Evolutionary conservation across 345 rosid genomes (phyloP).

Genomic region (Rhizophora apiculata): DNA sequence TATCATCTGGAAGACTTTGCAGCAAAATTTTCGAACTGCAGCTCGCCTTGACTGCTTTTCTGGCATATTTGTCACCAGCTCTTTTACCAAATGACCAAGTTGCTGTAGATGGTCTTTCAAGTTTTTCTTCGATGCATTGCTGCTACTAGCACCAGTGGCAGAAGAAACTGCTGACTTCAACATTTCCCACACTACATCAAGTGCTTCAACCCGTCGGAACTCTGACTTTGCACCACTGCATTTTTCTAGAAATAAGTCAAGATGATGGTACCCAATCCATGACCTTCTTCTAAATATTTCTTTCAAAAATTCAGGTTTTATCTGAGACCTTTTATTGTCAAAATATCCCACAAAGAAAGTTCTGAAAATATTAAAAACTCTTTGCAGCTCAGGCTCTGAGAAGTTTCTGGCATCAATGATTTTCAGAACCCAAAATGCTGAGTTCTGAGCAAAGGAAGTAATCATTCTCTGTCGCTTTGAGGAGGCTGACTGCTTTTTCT

Average conservation of each 20-base stretch:
- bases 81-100: conserved; percentile 53
- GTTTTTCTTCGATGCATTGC: conserved; percentile 46
- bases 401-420: conserved; percentile 62
- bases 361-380: conserved; percentile 49
- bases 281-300: conserved; percentile 74
- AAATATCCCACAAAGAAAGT: conserved; percentile 54
- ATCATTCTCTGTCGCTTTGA: conserved; percentile 72
- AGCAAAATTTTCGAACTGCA: conserved; percentile 70
- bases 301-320: conserved; percentile 68
- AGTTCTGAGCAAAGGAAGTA: conserved; percentile 63
- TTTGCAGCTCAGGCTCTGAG: conserved; percentile 52
- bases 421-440: conserved; percentile 76
- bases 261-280: conserved; percentile 60
- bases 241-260: conserved; percentile 61
- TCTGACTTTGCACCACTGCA: conserved; percentile 56
- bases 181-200: conserved; percentile 67
- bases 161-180: conserved; percentile 47
- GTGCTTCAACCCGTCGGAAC: conserved; percentile 76
- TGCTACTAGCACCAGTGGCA: conserved; percentile 30
- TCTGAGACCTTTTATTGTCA: conserved; percentile 69
- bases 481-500: conserved; percentile 70
- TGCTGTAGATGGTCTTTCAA: conserved; percentile 49
- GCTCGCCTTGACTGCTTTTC: conserved; percentile 65
- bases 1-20: conserved; percentile 51
- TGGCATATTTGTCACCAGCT: conserved; percentile 63